These are phyloP conservation scores for Circinella minor DNA, from an alignment of 371 early-diverging fungal species.

Conservation along the genomic window DNA sequence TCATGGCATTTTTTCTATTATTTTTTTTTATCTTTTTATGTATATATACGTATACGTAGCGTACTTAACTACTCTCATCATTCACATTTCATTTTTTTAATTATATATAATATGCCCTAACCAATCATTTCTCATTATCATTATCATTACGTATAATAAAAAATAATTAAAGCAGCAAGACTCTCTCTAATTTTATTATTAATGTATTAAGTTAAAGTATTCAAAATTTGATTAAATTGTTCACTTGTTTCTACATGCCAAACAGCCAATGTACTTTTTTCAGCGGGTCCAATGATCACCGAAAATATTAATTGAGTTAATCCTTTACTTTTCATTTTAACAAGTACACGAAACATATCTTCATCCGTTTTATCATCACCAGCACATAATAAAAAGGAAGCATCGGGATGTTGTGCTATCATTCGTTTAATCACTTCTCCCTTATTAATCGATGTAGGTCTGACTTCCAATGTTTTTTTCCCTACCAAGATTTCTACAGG, in stretches of 20 bases:
- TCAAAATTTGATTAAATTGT: conserved; percentile 31
- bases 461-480: conserved; percentile 96
- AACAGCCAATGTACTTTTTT: conserved; percentile 80
- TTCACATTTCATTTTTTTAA: not conserved
- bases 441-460: conserved; percentile 82
- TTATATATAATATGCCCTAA: not conserved
- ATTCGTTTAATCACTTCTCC: conserved; percentile 95
- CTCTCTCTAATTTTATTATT: conserved; percentile 3
- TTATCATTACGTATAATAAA: too few relatives aligned
- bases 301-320: conserved; percentile 52
- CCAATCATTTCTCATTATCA: too few relatives aligned
- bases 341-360: conserved; percentile 82
- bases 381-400: conserved; percentile 92
- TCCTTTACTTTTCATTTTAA: conserved; percentile 16
- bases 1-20: too few relatives aligned
- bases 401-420: conserved; percentile 56
- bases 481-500: conserved; percentile 95
- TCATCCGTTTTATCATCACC: conserved; percentile 98
- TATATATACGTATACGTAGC: too few relatives aligned
- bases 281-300: conserved; percentile 74
- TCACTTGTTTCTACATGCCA: conserved; percentile 74
- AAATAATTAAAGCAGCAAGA: too few relatives aligned
- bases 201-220: not conserved
- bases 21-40: too few relatives aligned
- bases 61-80: too few relatives aligned